Base-by-base conservation (phyloP, 1,139 yeast genomes). In the Blastobotrys indianensis region DNA sequence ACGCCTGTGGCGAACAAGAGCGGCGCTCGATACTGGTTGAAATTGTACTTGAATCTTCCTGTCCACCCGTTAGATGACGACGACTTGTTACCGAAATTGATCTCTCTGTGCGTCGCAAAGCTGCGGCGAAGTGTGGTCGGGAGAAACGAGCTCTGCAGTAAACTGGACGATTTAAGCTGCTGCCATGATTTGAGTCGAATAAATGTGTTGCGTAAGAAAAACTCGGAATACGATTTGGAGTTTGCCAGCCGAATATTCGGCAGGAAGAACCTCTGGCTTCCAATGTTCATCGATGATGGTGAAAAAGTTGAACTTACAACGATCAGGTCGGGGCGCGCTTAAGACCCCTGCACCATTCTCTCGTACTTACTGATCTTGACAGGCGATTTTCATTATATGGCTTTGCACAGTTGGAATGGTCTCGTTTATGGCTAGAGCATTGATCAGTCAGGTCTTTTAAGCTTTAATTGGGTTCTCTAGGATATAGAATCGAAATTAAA, bases 1-100 rank as follows among this genome's bases (percentile, higher is more conserved):
- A 61, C 65, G 4, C 70, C 75, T 1, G 64, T 66, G 52, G 76
- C 63, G 48, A 73, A 66, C 2, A 68, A 47, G 8, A 73, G 32
- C 16, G 70, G 69, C 9, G 44, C 52, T 34, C 53, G 47, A 45
- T 49, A 51, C 36, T 39, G 32, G 38, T 46, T 32, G 53, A 56
- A 51, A 30, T 39, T 45, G 42, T 47, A 39, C 37, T 44, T 42
- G 39, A 42, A 39, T 37, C 40, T 38, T 28, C 44, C 33, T 13
- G 36, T 41, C 48, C 47, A 41, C n/a, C 41, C 36, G 29, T 25
- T 23, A 9, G 4, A 51, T 13, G n/a, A n/a, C n/a, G n/a, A n/a
- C 15, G 23, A 11, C 34, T 36, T 32, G 10, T 47, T 47, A 13
- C 46, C 32, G 41, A 33, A 42, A 8, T 53, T 51, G 13, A 54